A percentile compares a stretch with the other conserved stretches of the same genome.
Evolutionary conservation across 352 stramenopile species (phyloP).

Genomic region (Aphanomyces invadans): DNA sequence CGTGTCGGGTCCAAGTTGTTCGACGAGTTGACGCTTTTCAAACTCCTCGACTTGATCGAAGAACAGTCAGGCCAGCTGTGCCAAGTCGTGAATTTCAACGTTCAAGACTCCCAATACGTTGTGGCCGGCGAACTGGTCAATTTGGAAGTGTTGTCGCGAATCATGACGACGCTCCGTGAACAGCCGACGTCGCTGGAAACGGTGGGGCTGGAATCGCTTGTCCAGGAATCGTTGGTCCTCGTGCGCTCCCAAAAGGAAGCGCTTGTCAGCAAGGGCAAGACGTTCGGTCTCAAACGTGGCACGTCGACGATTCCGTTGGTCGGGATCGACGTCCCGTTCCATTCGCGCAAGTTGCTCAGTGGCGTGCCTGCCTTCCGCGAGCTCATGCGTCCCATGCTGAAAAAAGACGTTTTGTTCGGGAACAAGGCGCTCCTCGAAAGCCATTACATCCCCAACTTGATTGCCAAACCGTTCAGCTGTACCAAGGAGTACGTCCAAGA

Average conservation of each 20-base stretch:
- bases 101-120: constrained; percentile 77
- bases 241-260: constrained; percentile 56
- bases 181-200: constrained; percentile 10
- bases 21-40: constrained; percentile 55
- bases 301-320: constrained; percentile 77
- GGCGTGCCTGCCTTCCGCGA: constrained; percentile 74
- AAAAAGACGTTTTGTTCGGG: constrained; percentile 50
- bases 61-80: constrained; percentile 55
- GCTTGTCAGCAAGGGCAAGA: constrained; percentile 39
- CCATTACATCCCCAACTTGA: constrained; percentile 83
- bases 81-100: constrained; percentile 87
- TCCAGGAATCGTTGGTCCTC: constrained; percentile 50
- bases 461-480: constrained; percentile 70
- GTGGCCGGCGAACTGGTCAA: constrained; percentile 76
- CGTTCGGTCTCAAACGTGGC: constrained; percentile 53
- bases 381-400: constrained; percentile 64
- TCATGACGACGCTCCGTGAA: constrained; percentile 42
- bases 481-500: constrained; percentile 67
- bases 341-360: constrained; percentile 72
- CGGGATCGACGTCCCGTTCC: constrained; percentile 88
- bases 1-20: constrained; percentile 56
- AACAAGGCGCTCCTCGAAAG: constrained; percentile 61
- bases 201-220: constrained; percentile 41
- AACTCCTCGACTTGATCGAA: constrained; percentile 61
- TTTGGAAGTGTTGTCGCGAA: constrained; percentile 65